These are phyloP conservation scores for Excoecaria agallocha DNA, from an alignment of 345 rosid genomes.

Conservation along the genomic window DNA sequence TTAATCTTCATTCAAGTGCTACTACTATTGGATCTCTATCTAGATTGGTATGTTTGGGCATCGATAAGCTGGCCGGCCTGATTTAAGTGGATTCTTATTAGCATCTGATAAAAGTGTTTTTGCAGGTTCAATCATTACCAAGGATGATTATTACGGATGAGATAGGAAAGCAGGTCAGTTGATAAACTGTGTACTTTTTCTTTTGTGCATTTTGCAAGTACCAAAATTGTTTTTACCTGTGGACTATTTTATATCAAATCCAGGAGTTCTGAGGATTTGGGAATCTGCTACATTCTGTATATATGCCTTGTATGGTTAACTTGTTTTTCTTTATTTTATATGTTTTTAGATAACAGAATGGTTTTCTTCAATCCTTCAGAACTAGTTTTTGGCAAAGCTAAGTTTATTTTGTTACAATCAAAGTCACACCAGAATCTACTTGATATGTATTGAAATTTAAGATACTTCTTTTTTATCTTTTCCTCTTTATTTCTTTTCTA, in stretches of 20 bases:
- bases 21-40: slow-evolving; percentile 92
- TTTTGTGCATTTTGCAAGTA: not conserved
- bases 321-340: not conserved
- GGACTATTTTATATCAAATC: slow-evolving; percentile 1
- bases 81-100: slow-evolving; percentile 14
- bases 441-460: not conserved
- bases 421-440: not conserved
- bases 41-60: slow-evolving; percentile 55
- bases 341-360: not conserved
- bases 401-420: not conserved
- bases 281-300: not conserved
- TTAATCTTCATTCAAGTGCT: slow-evolving; percentile 84
- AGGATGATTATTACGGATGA: slow-evolving; percentile 96
- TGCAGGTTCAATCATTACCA: slow-evolving; percentile 93
- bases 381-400: not conserved
- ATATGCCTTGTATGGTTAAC: not conserved
- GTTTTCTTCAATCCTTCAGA: not conserved
- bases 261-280: not conserved
- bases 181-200: slow-evolving; percentile 13
- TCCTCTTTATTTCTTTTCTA: not conserved
- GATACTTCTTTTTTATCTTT: not conserved
- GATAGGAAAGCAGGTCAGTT: slow-evolving; percentile 89
- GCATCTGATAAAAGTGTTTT: slow-evolving; percentile 19
- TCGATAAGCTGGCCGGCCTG: slow-evolving; percentile 12
- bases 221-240: not conserved